Evolutionary conservation across 768 basidiomycete species (phyloP), one percentile per base, ranked within the genome.

Genomic region (Candolleomyces eurysporus): DNA sequence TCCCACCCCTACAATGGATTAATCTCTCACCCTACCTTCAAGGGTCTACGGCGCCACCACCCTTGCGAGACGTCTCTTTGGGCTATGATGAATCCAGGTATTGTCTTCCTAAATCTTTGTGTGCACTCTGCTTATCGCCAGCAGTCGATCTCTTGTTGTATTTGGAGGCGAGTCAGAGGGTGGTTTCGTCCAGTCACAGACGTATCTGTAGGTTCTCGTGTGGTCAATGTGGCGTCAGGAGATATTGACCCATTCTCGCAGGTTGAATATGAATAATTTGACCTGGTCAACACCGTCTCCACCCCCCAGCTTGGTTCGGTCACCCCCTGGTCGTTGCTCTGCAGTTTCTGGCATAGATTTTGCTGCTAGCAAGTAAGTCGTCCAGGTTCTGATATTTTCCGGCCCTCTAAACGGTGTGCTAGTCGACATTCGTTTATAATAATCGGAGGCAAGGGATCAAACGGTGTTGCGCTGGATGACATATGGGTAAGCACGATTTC

Each of bases 291-390:
- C 67, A 11, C 89, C 89, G 5, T 66, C 68, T 3, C 82, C 88
- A 22, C 84, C 87, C 21, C 9, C 73, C 13, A 79, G 75, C 71
- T 80, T 88, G 7, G 62, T 69, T 22, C 67, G 68, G 0, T 71
- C 72, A 7, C 91, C 91, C 8, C 77, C 88, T 14, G 79, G 88
- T 31, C 80, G 90, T 69, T 87, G 84, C 72, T 82, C 82, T 45
- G 84, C 88, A 31, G 67, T 91, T 45, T 76, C 82, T 48, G 92
- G 89, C 5, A 74, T 77, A 21, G 92, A 93, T 75, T 83, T 82
- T 64, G 91, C 90, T 49, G 89, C 90, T 11, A 93, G 88, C 88
- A 90, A 92, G 91, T 91, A 60, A 65, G 90, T 82, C 26, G 26
- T 45, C 31, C 55, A 50, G 0, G 17, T 39, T 40, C 50, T 22